Conservation (phyloP, 106 monocot genomes). For the Amphibolis antarctica region DNA sequence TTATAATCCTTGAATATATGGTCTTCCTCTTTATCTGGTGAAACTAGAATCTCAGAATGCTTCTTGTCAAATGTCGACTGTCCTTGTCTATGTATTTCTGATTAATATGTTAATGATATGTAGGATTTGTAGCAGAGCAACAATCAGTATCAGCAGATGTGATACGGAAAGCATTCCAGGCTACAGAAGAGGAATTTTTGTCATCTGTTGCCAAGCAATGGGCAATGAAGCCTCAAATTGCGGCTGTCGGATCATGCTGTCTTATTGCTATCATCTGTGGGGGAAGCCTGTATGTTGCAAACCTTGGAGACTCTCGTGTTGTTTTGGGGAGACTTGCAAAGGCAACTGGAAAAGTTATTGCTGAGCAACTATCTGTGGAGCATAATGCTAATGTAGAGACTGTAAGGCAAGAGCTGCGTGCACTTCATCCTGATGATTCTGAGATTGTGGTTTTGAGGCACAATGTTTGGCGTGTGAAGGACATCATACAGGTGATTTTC, state of each 20-base stretch:
- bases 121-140: constrained; percentile 17
- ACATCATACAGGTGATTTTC: constrained; percentile 12
- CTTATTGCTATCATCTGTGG: constrained; percentile 18
- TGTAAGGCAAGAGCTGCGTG: constrained; percentile 11
- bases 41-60: too few species aligned
- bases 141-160: constrained; percentile 16
- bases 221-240: constrained; percentile 13
- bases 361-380: constrained; percentile 10
- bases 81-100: background rate
- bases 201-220: constrained; percentile 15
- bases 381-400: constrained; percentile 15
- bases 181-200: constrained; percentile 20
- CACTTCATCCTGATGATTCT: constrained; percentile 17
- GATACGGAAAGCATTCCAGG: constrained; percentile 18
- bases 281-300: constrained; percentile 12
- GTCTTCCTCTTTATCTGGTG: too few species aligned
- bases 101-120: background rate
- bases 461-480: constrained; percentile 25
- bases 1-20: too few species aligned
- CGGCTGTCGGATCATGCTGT: constrained; percentile 22
- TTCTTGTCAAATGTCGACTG: background rate
- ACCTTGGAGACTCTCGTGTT: constrained; percentile 18
- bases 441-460: constrained; percentile 16
- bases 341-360: constrained; percentile 17
- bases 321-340: constrained; percentile 14